These are phyloP conservation scores for Syzygium grande DNA, from an alignment of 345 rosid species.

Conservation along the genomic window DNA sequence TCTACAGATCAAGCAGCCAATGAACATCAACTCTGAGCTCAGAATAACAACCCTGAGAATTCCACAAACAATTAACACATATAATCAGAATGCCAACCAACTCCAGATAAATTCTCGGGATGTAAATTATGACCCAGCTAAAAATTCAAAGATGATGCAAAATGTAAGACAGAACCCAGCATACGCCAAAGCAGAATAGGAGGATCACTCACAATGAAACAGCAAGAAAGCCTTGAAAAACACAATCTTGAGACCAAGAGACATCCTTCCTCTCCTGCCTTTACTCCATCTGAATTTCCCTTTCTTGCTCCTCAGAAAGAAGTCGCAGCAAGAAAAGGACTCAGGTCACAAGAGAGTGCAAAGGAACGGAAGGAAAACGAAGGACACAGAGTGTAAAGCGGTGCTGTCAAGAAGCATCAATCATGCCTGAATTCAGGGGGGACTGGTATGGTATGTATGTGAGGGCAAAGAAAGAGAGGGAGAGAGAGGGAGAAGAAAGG, in stretches of 20 bases:
- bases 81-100: not conserved
- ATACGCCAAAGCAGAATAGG: not conserved
- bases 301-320: not conserved
- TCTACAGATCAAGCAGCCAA: not conserved
- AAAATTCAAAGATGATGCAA: not conserved
- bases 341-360: not conserved
- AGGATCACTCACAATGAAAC: not conserved
- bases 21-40: not conserved
- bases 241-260: not conserved
- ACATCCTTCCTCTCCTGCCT: not conserved
- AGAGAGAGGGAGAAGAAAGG: not conserved
- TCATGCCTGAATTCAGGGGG: not conserved
- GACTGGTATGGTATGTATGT: not conserved
- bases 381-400: not conserved
- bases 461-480: not conserved
- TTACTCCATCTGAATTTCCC: not conserved
- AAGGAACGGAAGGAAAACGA: not conserved
- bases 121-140: not conserved
- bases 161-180: not conserved
- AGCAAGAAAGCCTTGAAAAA: not conserved
- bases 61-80: not conserved
- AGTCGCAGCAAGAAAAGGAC: not conserved
- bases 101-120: not conserved
- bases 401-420: not conserved
- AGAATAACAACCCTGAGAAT: not conserved